Percentiles rank a stretch among this genome's conserved stretches.
phyloP scores from a whole-genome alignment of 352 stramenopile species.

The Phytophthora palmivora region DNA sequence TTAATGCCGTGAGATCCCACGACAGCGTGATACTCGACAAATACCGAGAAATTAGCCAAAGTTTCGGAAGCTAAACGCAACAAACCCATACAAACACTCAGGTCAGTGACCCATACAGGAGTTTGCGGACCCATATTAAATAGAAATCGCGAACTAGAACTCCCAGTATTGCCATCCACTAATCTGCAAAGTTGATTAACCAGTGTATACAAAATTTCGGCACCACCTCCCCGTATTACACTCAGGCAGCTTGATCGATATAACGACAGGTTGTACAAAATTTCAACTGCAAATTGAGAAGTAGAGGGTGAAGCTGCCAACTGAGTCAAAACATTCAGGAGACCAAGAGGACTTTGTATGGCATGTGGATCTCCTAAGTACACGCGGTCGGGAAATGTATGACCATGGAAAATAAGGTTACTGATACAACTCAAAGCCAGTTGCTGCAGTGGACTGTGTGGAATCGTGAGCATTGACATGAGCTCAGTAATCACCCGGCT shows the following conservation, averaged over 20 bases:
- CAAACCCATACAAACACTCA: constrained; percentile 35
- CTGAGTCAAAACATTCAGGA: constrained; percentile 73
- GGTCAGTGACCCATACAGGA: constrained; percentile 31
- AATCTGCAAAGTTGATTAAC: constrained; percentile 52
- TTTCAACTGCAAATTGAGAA: constrained; percentile 67
- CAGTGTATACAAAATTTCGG: constrained; percentile 63
- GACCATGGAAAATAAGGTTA: constrained; percentile 75
- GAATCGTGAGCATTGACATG: constrained; percentile 69
- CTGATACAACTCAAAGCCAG: constrained; percentile 69
- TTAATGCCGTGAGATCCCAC: constrained; percentile 63
- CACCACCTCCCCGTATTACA: constrained; percentile 61
- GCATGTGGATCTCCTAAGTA: constrained; percentile 78
- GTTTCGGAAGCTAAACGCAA: constrained; percentile 65
- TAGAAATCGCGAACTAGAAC: constrained; percentile 29
- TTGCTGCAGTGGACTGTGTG: constrained; percentile 60
- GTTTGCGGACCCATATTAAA: constrained; percentile 1
- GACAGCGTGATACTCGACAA: constrained; percentile 64
- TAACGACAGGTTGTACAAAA: constrained; percentile 78
- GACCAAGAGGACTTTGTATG: constrained; percentile 67
- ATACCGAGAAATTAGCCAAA: constrained; percentile 72
- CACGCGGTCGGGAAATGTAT: constrained; percentile 72
- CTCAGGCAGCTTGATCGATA: constrained; percentile 61
- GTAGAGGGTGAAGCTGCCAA: constrained; percentile 40
- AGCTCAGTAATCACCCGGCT: constrained; percentile 66
- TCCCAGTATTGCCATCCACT: constrained; percentile 42